These are phyloP conservation scores for Cladophialophora yegresii DNA, from an alignment of 2,329 filamentous ascomycete genomes.

Conservation along the genomic window DNA sequence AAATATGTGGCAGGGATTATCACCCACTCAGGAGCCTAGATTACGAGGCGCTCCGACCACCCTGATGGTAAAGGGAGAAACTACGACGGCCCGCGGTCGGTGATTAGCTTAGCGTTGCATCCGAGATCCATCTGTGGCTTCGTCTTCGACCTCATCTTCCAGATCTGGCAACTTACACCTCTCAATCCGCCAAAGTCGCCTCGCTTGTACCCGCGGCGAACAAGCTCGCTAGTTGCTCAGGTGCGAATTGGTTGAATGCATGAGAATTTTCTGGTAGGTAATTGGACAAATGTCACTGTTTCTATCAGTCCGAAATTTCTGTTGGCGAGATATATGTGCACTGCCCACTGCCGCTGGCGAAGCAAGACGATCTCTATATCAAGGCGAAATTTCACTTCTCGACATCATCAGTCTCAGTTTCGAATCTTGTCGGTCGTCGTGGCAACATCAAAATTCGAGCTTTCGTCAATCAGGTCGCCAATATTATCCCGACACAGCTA, in stretches of 20 bases:
- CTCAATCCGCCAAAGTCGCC: slow-evolving; percentile 6
- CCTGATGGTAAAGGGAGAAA: slow-evolving; percentile 10
- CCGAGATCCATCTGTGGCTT: slow-evolving; percentile 11
- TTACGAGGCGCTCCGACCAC: not conserved
- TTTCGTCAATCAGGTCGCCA: not conserved
- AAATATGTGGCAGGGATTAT: not conserved
- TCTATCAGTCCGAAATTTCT: not conserved
- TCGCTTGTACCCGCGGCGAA: not conserved
- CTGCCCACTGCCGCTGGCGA: not conserved
- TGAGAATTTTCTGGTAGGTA: not conserved
- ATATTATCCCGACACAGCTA: not conserved
- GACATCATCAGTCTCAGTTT: not conserved
- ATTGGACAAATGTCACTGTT: not conserved
- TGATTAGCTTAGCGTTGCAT: slow-evolving; percentile 24
- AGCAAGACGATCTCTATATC: not conserved
- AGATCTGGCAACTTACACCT: slow-evolving; percentile 25
- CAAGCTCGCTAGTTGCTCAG: not conserved
- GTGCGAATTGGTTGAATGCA: not conserved
- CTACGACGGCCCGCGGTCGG: slow-evolving; percentile 20
- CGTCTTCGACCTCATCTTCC: slow-evolving; percentile 21
- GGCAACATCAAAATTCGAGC: not conserved
- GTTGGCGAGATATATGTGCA: not conserved
- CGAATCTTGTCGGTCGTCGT: not conserved
- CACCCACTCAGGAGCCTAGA: not conserved
- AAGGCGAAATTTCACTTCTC: not conserved